Percentiles rank a stretch among this genome's conserved stretches.
phyloP scores from a whole-genome alignment of 306 rosid genomes.

The Benincasa hispida region DNA sequence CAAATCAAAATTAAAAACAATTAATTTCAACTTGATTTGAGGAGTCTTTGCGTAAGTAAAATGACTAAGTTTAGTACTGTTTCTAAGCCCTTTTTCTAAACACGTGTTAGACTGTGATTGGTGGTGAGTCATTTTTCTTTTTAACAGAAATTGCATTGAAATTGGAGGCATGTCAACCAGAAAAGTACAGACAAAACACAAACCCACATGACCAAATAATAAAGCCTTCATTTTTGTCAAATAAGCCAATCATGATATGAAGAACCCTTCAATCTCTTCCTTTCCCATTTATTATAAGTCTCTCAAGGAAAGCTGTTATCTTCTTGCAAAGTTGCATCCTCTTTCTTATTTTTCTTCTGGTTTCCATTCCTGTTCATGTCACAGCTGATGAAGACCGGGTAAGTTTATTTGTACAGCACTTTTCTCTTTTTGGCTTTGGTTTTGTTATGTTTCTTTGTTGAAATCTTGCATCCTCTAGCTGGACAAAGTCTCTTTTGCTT shows the following conservation, averaged over 20 bases:
- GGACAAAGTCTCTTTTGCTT: neutral
- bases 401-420: neutral
- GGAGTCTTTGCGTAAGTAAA: neutral
- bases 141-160: neutral
- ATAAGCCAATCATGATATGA: neutral
- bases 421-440: neutral
- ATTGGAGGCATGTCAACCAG: neutral
- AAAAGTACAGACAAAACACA: constrained; percentile 8
- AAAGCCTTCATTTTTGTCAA: neutral
- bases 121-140: neutral
- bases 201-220: neutral
- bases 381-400: neutral
- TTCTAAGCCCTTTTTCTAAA: neutral
- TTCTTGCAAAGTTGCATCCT: neutral
- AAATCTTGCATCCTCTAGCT: neutral
- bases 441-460: neutral
- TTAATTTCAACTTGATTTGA: neutral
- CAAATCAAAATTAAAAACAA: neutral
- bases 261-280: neutral
- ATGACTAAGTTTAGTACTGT: neutral
- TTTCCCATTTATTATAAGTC: neutral
- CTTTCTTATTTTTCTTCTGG: neutral
- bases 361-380: neutral
- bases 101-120: neutral
- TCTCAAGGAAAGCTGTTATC: neutral